Conservation (phyloP, 2,329 filamentous ascomycete species). For the Pseudogymnoascus sp. region DNA sequence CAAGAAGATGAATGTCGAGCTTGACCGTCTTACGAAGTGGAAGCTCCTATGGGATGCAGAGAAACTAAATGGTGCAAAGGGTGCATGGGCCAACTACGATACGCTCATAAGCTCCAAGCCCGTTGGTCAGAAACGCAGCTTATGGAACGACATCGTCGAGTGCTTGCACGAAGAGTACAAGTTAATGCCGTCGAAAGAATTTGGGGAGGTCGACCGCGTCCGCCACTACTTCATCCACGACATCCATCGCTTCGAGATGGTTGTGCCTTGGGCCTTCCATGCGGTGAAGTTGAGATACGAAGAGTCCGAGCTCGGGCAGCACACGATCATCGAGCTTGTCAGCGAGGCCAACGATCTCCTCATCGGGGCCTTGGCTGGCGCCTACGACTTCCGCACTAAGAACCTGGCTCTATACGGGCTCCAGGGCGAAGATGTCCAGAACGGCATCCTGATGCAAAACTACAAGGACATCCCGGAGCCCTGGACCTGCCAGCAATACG, state of each 20-base stretch:
- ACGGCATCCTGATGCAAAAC: conserved; percentile 54
- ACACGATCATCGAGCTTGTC: conserved; percentile 29
- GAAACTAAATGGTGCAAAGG: conserved; percentile 71
- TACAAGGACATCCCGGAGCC: conserved; percentile 68
- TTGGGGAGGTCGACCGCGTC: conserved; percentile 68
- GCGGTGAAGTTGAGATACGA: conserved; percentile 66
- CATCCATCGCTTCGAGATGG: conserved; percentile 61
- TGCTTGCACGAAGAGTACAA: conserved; percentile 72
- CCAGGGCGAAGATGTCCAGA: conserved; percentile 45
- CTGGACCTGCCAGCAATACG: conserved; percentile 69
- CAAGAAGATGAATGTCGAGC: conserved; percentile 52
- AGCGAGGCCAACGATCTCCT: conserved; percentile 70
- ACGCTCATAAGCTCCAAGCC: conserved; percentile 52
- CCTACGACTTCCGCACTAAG: conserved; percentile 62
- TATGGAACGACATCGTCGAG: conserved; percentile 66
- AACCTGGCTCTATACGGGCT: conserved; percentile 69
- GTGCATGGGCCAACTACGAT: conserved; percentile 77
- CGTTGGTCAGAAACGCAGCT: conserved; percentile 55
- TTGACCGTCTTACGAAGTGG: conserved; percentile 68
- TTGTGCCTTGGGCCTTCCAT: conserved; percentile 72
- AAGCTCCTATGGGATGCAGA: conserved; percentile 81
- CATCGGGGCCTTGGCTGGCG: conserved; percentile 52
- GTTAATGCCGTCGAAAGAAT: conserved; percentile 53
- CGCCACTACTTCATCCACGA: conserved; percentile 83
- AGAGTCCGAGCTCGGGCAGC: conserved; percentile 48